phyloP scores from a whole-genome alignment of 768 basidiomycete genomes.

The Calocera cornea region DNA sequence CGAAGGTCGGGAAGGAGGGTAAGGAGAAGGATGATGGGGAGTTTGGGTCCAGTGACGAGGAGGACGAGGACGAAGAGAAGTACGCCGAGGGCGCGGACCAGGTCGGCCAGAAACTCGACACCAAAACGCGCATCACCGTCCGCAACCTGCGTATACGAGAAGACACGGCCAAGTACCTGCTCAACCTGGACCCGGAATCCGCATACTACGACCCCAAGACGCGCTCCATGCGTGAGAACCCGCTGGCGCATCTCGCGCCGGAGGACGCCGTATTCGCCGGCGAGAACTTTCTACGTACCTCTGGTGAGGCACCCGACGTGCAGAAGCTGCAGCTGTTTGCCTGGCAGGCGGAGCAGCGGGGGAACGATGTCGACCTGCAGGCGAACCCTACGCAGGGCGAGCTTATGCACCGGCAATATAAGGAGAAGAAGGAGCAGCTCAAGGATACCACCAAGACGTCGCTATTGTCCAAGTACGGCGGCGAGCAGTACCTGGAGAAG shows the following conservation, averaged over 20 bases:
- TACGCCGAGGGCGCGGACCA: slow-evolving; percentile 97
- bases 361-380: slow-evolving; percentile 89
- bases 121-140: slow-evolving; percentile 95
- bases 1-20: slow-evolving; percentile 58
- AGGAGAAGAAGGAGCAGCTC: slow-evolving; percentile 80
- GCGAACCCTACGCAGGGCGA: slow-evolving; percentile 95
- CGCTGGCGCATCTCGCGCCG: slow-evolving; percentile 13
- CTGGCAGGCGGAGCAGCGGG: slow-evolving; percentile 86
- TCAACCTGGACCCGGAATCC: slow-evolving; percentile 86
- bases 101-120: slow-evolving; percentile 94
- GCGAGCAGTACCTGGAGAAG: slow-evolving; percentile 77
- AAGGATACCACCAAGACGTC: slow-evolving; percentile 80
- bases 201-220: slow-evolving; percentile 99
- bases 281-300: slow-evolving; percentile 85
- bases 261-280: slow-evolving; percentile 55
- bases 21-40: slow-evolving; percentile 67
- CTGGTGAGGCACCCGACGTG: slow-evolving; percentile 86
- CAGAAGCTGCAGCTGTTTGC: slow-evolving; percentile 91
- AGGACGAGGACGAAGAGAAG: slow-evolving; percentile 93
- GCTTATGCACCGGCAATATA: slow-evolving; percentile 79
- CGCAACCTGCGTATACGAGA: slow-evolving; percentile 96
- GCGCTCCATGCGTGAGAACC: slow-evolving; percentile 84
- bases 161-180: slow-evolving; percentile 96
- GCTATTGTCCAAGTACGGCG: slow-evolving; percentile 86
- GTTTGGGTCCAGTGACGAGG: slow-evolving; percentile 92